These are phyloP conservation scores for Eucalyptus caleyi DNA, from an alignment of 345 rosid genomes.

Conservation along the genomic window DNA sequence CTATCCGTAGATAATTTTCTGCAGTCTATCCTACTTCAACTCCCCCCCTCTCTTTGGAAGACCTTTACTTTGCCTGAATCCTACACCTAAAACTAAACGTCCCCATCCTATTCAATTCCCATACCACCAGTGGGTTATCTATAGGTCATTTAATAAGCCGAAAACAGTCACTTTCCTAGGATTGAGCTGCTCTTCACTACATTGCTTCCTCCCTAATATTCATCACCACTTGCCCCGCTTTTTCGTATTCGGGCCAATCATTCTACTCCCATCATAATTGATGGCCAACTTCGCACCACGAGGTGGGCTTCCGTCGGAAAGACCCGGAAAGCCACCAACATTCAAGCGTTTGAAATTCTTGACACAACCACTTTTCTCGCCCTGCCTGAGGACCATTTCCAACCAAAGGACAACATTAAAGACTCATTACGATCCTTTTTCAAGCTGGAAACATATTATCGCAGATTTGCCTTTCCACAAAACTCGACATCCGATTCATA, in stretches of 20 bases:
- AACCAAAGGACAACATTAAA: not conserved
- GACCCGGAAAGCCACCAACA: not conserved
- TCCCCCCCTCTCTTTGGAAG: not conserved
- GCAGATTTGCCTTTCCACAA: not conserved
- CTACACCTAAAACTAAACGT: no score
- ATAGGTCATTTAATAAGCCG: not conserved
- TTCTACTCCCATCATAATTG: not conserved
- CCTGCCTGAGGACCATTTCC: not conserved
- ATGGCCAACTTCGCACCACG: not conserved
- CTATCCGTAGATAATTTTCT: not conserved
- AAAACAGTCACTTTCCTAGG: not conserved
- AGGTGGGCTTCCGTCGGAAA: not conserved
- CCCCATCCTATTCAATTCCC: not conserved
- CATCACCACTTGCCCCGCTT: not conserved
- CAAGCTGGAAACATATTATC: not conserved
- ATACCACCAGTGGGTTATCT: not conserved
- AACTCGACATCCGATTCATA: not conserved
- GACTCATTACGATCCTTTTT: not conserved
- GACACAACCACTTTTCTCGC: not conserved
- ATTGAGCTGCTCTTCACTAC: not conserved
- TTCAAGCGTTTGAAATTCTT: not conserved
- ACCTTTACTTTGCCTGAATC: not conserved
- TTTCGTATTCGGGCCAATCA: not conserved
- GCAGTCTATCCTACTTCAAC: not conserved
- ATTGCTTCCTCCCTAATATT: not conserved